A percentile compares a stretch with the other conserved stretches of the same genome.
Conservation (phyloP, 106 monocot species). For the Dendrobium chrysotoxum region DNA sequence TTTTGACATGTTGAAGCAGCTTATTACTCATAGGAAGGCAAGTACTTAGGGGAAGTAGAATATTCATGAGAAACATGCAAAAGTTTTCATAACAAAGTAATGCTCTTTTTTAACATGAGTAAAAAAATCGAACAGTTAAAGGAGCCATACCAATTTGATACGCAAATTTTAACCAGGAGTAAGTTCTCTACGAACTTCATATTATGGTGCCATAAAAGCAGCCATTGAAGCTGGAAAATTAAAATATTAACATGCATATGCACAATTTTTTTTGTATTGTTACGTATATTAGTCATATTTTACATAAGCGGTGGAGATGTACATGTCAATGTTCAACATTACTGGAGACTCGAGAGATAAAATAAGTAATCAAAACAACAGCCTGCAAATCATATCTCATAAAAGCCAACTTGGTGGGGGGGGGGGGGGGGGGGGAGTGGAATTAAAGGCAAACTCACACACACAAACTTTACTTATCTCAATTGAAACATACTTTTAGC, state of each 20-base stretch:
- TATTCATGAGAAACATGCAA: not conserved
- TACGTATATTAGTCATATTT: not conserved
- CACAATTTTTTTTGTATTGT: not conserved
- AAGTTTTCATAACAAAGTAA: not conserved
- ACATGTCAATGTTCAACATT: not conserved
- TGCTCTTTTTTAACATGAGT: not conserved
- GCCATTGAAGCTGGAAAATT: not conserved
- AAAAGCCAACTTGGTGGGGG: no score
- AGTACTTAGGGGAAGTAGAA: not conserved
- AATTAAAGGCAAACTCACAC: no score
- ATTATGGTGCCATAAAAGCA: not conserved
- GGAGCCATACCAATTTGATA: not conserved
- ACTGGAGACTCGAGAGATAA: not conserved
- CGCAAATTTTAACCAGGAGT: not conserved
- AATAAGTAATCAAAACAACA: not conserved
- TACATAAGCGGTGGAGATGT: not conserved
- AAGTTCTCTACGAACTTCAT: not conserved
- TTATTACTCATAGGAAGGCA: not conserved
- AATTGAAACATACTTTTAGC: constrained; percentile 61
- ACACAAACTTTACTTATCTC: not conserved
- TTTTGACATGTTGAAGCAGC: not conserved
- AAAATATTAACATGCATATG: not conserved
- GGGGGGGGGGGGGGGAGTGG: no score
- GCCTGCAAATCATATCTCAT: not conserved
- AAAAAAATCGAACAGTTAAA: not conserved